Conservation (phyloP, 108 stramenopile genomes). For the Pseudonitzschia multistriata region DNA sequence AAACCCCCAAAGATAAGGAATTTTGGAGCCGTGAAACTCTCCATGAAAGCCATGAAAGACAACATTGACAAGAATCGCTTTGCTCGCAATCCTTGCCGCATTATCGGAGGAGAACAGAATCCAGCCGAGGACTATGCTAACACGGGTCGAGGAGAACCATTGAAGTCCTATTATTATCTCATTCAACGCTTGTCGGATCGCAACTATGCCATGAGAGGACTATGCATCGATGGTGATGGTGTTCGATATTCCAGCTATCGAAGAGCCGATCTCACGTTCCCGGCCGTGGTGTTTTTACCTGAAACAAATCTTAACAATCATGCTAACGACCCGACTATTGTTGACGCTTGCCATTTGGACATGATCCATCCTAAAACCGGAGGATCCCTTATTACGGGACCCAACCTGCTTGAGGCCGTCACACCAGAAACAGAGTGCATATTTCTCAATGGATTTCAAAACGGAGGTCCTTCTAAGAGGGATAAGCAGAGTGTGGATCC, state of each 20-base stretch:
- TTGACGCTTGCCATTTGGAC: conserved; percentile 7
- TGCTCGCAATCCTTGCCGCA: conserved; percentile 5
- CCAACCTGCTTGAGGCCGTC: conserved; percentile 2
- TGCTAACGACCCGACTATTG: neutral
- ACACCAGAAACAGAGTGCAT: conserved; percentile 2
- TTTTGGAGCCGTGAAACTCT: neutral
- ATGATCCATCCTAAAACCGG: neutral
- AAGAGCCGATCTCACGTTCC: neutral
- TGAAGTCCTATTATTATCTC: conserved; percentile 3
- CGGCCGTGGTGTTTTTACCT: neutral
- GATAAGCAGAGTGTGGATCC: neutral
- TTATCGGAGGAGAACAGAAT: neutral
- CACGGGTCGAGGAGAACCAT: neutral
- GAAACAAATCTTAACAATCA: neutral
- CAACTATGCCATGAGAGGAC: conserved; percentile 11
- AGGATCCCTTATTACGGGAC: neutral
- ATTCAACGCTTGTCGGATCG: conserved; percentile 5
- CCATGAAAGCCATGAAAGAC: neutral
- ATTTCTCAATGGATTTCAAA: conserved; percentile 1
- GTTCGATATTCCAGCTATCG: neutral
- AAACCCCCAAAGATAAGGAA: neutral
- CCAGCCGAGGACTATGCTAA: neutral
- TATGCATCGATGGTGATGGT: conserved; percentile 5
- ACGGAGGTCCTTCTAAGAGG: neutral
- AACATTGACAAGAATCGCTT: neutral